Percentiles rank a stretch among this genome's conserved stretches.
These are phyloP conservation scores for Heterobasidion irregulare DNA, from an alignment of 1,284 basidiomycete species.

Conservation along the genomic window DNA sequence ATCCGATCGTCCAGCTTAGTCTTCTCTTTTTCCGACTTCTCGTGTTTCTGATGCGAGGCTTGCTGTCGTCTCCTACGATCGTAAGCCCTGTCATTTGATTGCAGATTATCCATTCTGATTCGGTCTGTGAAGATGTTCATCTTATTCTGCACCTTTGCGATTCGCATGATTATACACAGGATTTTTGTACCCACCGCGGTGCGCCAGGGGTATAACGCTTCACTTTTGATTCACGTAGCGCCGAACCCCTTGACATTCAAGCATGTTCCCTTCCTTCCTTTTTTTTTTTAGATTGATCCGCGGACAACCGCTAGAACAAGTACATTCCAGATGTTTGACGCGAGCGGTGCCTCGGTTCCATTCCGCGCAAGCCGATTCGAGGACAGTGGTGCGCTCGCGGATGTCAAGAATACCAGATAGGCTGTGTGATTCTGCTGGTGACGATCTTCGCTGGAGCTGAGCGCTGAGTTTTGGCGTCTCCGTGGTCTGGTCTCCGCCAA, in stretches of 20 bases:
- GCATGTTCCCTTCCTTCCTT: too few species aligned
- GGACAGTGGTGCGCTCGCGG: neutral
- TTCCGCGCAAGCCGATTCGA: too few species aligned
- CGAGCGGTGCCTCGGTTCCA: too few species aligned
- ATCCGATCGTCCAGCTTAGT: neutral
- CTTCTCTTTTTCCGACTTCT: slow-evolving; percentile 6
- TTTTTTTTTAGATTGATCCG: too few species aligned
- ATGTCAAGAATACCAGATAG: slow-evolving; percentile 11
- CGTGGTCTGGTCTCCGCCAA: neutral
- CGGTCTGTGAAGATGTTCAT: neutral
- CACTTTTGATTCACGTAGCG: too few species aligned
- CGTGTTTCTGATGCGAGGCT: slow-evolving; percentile 9
- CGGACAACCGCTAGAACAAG: too few species aligned
- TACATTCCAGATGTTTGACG: too few species aligned
- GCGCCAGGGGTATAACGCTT: neutral
- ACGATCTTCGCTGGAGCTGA: neutral
- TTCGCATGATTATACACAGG: neutral
- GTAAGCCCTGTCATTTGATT: slow-evolving; percentile 8
- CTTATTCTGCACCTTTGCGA: neutral
- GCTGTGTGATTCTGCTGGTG: slow-evolving; percentile 5
- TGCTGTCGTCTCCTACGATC: slow-evolving; percentile 15
- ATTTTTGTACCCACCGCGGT: neutral
- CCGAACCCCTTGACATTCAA: too few species aligned
- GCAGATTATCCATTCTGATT: neutral
- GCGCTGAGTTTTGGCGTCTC: neutral